Percentiles rank a stretch among this genome's conserved stretches.
phyloP scores from a whole-genome alignment of 805 yeast genomes.

The Yamadazyma laniorum region DNA sequence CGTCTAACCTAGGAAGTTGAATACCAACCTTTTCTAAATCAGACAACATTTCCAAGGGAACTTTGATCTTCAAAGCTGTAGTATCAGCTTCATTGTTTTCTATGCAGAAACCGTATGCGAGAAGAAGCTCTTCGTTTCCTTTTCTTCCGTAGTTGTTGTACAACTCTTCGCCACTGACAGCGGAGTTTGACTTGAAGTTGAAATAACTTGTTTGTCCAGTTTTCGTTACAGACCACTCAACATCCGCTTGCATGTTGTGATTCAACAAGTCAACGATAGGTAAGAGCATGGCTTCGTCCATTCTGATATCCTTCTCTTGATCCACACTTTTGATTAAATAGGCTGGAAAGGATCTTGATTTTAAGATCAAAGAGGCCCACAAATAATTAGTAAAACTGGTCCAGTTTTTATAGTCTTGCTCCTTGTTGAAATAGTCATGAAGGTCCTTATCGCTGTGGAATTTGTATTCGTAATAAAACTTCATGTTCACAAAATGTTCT shows the following conservation, averaged over 20 bases:
- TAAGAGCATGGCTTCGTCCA: slow-evolving; percentile 61
- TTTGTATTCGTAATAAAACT: slow-evolving; percentile 43
- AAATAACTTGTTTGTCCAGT: slow-evolving; percentile 24
- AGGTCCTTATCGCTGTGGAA: slow-evolving; percentile 38
- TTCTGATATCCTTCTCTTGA: slow-evolving; percentile 22
- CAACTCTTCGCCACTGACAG: slow-evolving; percentile 46
- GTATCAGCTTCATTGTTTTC: slow-evolving; percentile 57
- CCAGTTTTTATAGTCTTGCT: slow-evolving; percentile 45
- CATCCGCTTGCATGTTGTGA: slow-evolving; percentile 60
- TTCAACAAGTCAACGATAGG: slow-evolving; percentile 81
- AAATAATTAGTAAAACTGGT: slow-evolving; percentile 63
- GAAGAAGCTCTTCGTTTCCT: slow-evolving; percentile 76
- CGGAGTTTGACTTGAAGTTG: slow-evolving; percentile 41
- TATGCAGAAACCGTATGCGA: slow-evolving; percentile 79
- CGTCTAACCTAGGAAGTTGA: slow-evolving; percentile 31
- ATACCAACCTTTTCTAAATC: slow-evolving; percentile 37
- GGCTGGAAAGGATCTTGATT: slow-evolving; percentile 80
- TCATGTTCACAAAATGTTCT: slow-evolving; percentile 38
- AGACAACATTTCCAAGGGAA: slow-evolving; percentile 35
- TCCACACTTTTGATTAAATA: slow-evolving; percentile 47
- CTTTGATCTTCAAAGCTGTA: slow-evolving; percentile 58
- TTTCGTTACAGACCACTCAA: slow-evolving; percentile 53
- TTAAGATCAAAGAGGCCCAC: slow-evolving; percentile 72
- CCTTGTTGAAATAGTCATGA: slow-evolving; percentile 24
- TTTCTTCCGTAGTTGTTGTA: slow-evolving; percentile 86